phyloP scores from a whole-genome alignment of 139 green algal genomes.

The Asterochloris erici region DNA sequence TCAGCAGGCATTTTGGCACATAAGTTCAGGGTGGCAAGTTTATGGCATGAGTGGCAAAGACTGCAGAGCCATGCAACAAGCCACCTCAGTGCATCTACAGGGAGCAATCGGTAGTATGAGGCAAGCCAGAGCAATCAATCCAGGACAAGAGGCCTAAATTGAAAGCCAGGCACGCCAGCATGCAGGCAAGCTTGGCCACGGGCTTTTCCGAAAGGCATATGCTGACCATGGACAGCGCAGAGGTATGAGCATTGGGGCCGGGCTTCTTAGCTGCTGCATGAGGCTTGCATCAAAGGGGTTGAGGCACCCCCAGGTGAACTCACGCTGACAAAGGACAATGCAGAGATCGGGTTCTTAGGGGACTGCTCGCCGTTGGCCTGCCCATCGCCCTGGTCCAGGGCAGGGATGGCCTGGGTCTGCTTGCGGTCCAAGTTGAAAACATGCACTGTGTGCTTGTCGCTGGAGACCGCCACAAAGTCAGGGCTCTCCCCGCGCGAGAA shows the following conservation, averaged over 20 bases:
- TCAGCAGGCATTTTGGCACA: background rate
- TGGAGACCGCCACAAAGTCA: slow-evolving; percentile 83
- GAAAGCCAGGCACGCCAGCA: too few relatives aligned
- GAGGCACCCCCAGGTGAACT: background rate
- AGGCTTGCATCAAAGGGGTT: too few relatives aligned
- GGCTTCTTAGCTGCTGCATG: too few relatives aligned
- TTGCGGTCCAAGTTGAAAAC: slow-evolving; percentile 45
- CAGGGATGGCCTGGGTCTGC: background rate
- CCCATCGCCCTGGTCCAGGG: background rate
- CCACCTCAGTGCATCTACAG: background rate
- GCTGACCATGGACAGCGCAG: too few relatives aligned
- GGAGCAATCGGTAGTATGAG: background rate
- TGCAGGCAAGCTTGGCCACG: too few relatives aligned
- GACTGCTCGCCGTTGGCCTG: background rate
- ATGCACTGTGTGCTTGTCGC: slow-evolving; percentile 88
- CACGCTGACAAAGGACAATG: slow-evolving; percentile 48
- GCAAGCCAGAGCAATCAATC: background rate
- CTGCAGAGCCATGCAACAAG: background rate
- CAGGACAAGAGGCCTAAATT: background rate
- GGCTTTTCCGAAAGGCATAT: too few relatives aligned
- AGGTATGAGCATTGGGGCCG: too few relatives aligned
- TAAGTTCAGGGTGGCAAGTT: background rate
- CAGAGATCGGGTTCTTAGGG: slow-evolving; percentile 30
- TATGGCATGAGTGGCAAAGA: too few relatives aligned
- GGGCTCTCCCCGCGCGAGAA: slow-evolving; percentile 58